A percentile compares a stretch with the other conserved stretches of the same genome.
These are phyloP conservation scores for Heliocybe sulcata DNA, from an alignment of 1,284 basidiomycete genomes.

Conservation along the genomic window DNA sequence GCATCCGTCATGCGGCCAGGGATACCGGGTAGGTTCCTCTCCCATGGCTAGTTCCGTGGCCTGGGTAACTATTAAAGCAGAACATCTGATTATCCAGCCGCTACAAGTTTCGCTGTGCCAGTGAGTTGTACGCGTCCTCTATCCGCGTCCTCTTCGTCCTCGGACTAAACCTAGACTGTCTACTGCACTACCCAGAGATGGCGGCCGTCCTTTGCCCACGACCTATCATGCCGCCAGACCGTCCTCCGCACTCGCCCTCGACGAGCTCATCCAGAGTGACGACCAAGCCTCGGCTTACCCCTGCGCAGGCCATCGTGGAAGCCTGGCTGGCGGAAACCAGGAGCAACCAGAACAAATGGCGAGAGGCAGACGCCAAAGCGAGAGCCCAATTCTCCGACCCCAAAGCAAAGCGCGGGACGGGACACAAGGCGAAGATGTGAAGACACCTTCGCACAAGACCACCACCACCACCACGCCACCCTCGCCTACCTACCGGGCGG, in stretches of 20 bases:
- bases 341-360: constrained; percentile 53
- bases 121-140: constrained; percentile 1
- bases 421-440: constrained; percentile 39
- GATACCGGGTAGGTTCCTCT: neutral
- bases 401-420: constrained; percentile 21
- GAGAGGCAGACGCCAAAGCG: constrained; percentile 43
- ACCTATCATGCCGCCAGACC: constrained; percentile 15
- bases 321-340: constrained; percentile 54
- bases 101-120: neutral
- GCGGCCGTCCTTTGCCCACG: constrained; percentile 7
- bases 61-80: neutral
- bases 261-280: constrained; percentile 12
- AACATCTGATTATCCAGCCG: neutral
- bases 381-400: constrained; percentile 26
- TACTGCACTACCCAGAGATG: neutral
- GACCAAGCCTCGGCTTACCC: constrained; percentile 27
- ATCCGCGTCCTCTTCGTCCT: neutral
- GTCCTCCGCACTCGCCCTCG: constrained; percentile 20
- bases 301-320: constrained; percentile 55
- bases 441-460: neutral
- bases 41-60: neutral
- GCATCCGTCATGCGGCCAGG: constrained; percentile 15
- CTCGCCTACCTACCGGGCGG: neutral
- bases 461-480: neutral
- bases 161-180: neutral